A percentile compares a stretch with the other conserved stretches of the same genome.
These are phyloP conservation scores for Aquilaria malaccensis DNA, from an alignment of 345 rosid genomes.

Conservation along the genomic window DNA sequence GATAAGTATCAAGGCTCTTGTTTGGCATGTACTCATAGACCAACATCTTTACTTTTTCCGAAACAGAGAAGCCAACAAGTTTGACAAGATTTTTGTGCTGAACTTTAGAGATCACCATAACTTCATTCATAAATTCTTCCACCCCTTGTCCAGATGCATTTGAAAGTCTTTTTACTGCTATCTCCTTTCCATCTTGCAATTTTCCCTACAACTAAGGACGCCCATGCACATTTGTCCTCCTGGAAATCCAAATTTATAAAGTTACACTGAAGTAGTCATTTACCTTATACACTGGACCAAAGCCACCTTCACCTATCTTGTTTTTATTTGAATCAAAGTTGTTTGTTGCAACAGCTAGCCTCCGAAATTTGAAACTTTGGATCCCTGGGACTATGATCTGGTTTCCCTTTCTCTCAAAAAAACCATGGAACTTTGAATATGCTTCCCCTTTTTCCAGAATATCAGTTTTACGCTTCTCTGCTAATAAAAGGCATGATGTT, in stretches of 20 bases:
- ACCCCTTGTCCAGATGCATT: slow-evolving; percentile 23
- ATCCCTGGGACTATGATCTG: too few species aligned
- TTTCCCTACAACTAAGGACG: slow-evolving; percentile 5
- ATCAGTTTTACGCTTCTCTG: too few species aligned
- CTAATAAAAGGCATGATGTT: too few species aligned
- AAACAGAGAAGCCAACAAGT: slow-evolving; percentile 26
- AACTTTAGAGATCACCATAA: slow-evolving; percentile 28
- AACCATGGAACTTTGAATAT: too few species aligned
- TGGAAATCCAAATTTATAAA: background rate
- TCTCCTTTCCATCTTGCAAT: slow-evolving; percentile 23
- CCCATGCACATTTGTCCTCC: background rate
- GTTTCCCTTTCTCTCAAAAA: too few species aligned
- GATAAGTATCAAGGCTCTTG: slow-evolving; percentile 25
- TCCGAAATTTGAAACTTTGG: background rate
- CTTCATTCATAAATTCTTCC: slow-evolving; percentile 35
- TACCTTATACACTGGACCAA: slow-evolving; percentile 37
- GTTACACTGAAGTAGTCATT: background rate
- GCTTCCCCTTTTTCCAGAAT: too few species aligned
- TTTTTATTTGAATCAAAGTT: slow-evolving; percentile 20
- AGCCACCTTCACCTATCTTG: slow-evolving; percentile 34
- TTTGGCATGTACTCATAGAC: slow-evolving; percentile 32
- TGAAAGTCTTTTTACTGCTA: slow-evolving; percentile 32
- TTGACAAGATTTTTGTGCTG: slow-evolving; percentile 33
- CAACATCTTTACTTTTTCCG: slow-evolving; percentile 27
- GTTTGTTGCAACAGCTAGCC: slow-evolving; percentile 20